Percentiles rank a stretch among this genome's conserved stretches.
phyloP scores from a whole-genome alignment of 2,329 filamentous ascomycete genomes.

The Nigrospora oryzae region DNA sequence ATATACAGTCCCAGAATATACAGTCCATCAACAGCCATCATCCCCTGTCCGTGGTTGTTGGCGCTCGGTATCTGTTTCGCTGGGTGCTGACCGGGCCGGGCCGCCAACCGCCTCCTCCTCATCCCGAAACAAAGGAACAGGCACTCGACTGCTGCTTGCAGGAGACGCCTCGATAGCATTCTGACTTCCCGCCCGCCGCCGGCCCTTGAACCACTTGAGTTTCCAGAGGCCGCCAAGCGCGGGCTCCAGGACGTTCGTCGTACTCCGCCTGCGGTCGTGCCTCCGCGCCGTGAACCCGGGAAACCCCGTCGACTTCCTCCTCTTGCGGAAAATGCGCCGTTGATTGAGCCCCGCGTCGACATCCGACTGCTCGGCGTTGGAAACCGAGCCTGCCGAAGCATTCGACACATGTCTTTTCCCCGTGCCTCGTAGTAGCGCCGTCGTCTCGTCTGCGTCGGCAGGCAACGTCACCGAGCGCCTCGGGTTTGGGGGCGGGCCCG shows the following conservation, averaged over 20 bases:
- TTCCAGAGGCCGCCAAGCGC: conserved; percentile 44
- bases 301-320: conserved; percentile 53
- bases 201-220: conserved; percentile 38
- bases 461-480: conserved; percentile 42
- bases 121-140: not conserved
- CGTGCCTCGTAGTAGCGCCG: conserved; percentile 25
- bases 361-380: conserved; percentile 12
- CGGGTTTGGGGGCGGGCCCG: conserved; percentile 28
- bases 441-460: conserved; percentile 23
- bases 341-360: conserved; percentile 12
- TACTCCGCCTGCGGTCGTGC: conserved; percentile 26
- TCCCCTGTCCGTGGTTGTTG: not conserved
- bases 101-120: not conserved
- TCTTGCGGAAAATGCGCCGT: conserved; percentile 27
- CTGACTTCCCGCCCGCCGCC: conserved; percentile 19
- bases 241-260: conserved; percentile 32
- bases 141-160: not conserved
- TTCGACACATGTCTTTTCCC: conserved; percentile 14
- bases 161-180: conserved; percentile 3
- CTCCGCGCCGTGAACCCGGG: conserved; percentile 50
- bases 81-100: too few relatives aligned
- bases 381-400: conserved; percentile 16
- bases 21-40: not conserved
- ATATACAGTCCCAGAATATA: not conserved
- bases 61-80: not conserved